phyloP scores from a whole-genome alignment of 768 basidiomycete genomes.

The Termitomyces sp. region DNA sequence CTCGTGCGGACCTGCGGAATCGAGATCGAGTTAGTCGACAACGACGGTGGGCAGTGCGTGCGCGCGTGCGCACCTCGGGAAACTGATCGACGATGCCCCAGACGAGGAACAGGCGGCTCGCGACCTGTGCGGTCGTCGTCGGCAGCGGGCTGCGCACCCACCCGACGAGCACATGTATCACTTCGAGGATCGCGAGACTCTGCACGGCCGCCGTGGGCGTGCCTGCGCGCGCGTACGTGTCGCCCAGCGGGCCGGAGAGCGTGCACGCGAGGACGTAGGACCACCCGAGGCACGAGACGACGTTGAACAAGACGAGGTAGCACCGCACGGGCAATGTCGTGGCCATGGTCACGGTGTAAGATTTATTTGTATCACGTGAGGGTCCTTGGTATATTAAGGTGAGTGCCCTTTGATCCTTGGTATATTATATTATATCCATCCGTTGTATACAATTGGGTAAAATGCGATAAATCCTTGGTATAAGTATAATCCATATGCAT shows the following conservation, averaged over 20 bases:
- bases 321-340: conserved; percentile 9
- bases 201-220: conserved; percentile 67
- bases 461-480: too few species aligned
- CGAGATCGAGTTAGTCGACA: not conserved
- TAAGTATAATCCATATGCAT: too few species aligned
- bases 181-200: conserved; percentile 77
- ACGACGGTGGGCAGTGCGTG: too few species aligned
- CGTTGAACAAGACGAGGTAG: conserved; percentile 81
- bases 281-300: conserved; percentile 74
- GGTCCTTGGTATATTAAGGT: too few species aligned
- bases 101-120: conserved; percentile 74
- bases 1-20: conserved; percentile 55
- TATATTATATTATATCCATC: too few species aligned
- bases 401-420: too few species aligned
- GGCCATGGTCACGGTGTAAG: not conserved
- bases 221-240: conserved; percentile 58
- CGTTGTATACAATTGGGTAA: too few species aligned
- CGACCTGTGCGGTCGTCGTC: conserved; percentile 78
- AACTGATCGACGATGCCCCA: conserved; percentile 78
- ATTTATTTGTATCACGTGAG: too few species aligned
- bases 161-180: conserved; percentile 73
- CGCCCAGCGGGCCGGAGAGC: conserved; percentile 36
- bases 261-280: conserved; percentile 53
- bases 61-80: conserved; percentile 35
- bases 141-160: conserved; percentile 73